Conservation (phyloP, 208 protist genomes). For the Trichomonas gallinae region DNA sequence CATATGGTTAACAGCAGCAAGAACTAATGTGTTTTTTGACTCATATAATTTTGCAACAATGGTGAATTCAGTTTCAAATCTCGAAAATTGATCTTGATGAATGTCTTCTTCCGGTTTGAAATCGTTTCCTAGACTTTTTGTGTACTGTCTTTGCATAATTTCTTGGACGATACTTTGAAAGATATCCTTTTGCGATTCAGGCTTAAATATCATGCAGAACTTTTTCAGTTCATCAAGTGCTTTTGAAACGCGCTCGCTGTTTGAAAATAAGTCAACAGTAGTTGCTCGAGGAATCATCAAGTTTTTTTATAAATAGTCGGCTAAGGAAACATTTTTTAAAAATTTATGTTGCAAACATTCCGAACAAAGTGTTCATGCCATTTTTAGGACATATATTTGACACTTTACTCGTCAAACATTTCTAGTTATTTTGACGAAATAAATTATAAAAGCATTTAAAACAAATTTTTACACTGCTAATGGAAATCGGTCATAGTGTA, state of each 20-base stretch:
- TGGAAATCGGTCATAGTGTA: too few species aligned
- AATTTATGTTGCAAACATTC: too few species aligned
- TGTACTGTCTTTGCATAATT: not conserved
- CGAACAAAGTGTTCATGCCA: too few species aligned
- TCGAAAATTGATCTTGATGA: not conserved
- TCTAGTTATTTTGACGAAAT: too few species aligned
- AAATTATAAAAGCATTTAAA: too few species aligned
- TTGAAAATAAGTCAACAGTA: not conserved
- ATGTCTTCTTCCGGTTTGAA: not conserved
- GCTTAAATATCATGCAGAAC: not conserved
- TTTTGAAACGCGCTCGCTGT: not conserved
- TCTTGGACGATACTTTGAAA: not conserved
- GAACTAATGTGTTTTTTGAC: not conserved
- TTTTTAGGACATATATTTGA: too few species aligned
- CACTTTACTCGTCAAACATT: too few species aligned
- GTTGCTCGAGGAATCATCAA: not conserved
- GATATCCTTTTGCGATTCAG: not conserved
- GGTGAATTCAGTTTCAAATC: not conserved
- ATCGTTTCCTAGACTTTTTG: not conserved
- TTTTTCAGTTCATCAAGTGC: not conserved
- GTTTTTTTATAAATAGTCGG: not conserved
- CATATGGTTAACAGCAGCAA: not conserved
- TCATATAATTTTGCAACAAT: not conserved
- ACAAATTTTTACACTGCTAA: too few species aligned
- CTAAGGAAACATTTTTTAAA: too few species aligned